A percentile compares a stretch with the other conserved stretches of the same genome.
Evolutionary conservation across 2,329 filamentous ascomycete species (phyloP).

Genomic region (Chrysoporthe deuterocubensis): DNA sequence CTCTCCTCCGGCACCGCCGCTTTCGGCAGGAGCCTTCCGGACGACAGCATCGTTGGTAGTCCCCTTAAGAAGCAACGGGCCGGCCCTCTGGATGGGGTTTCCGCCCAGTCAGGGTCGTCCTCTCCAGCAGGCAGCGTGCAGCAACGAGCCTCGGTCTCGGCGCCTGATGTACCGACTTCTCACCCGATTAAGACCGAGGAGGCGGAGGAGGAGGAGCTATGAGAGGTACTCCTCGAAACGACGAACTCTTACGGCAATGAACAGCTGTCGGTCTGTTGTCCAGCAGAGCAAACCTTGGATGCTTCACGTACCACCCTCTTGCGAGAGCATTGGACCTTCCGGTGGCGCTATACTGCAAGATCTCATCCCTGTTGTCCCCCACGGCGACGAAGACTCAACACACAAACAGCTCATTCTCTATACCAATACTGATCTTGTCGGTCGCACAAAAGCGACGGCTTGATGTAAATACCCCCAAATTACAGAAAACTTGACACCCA

Average conservation of each 20-base stretch:
- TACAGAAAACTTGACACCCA: conserved; percentile 3
- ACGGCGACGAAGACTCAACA: neutral
- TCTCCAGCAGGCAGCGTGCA: conserved; percentile 7
- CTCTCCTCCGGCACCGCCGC: conserved; percentile 33
- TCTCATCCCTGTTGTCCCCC: neutral
- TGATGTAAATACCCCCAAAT: conserved; percentile 6
- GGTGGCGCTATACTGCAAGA: neutral
- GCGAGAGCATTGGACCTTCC: neutral
- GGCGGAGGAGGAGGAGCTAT: conserved; percentile 30
- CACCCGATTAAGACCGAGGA: conserved; percentile 12
- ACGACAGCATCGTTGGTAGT: conserved; percentile 62
- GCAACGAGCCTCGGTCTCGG: conserved; percentile 18
- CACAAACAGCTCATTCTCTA: neutral
- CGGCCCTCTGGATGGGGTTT: conserved; percentile 56
- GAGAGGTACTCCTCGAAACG: conserved; percentile 34
- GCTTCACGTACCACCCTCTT: neutral
- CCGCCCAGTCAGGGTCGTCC: conserved; percentile 11
- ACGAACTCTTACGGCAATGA: conserved; percentile 17
- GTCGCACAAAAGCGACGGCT: neutral
- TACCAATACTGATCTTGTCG: neutral
- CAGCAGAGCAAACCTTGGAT: neutral
- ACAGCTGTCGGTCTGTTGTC: neutral
- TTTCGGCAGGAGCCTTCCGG: conserved; percentile 49
- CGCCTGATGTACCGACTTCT: conserved; percentile 16
- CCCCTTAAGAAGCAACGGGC: conserved; percentile 77